These are phyloP conservation scores for Tetrahymena borealis DNA, from an alignment of 73 alveolate genomes.

Conservation along the genomic window DNA sequence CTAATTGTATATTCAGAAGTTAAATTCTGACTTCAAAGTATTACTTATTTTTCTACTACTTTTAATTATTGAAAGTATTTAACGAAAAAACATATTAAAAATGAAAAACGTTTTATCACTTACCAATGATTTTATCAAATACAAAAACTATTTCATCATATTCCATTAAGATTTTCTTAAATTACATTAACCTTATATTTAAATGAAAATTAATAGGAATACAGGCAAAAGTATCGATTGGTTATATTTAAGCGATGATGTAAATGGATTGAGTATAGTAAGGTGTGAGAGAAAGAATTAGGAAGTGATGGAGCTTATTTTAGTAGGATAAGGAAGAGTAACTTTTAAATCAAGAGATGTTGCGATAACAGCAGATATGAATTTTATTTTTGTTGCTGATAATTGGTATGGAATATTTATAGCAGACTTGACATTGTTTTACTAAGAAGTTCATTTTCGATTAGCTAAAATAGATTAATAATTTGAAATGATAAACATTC, in stretches of 20 bases:
- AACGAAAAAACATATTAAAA: too few relatives aligned
- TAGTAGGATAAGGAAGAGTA: not conserved
- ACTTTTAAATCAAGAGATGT: not conserved
- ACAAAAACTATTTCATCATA: too few relatives aligned
- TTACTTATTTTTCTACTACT: not conserved
- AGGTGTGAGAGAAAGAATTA: not conserved
- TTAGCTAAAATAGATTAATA: not conserved
- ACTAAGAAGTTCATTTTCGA: not conserved
- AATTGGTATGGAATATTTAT: not conserved
- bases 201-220: not conserved
- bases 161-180: not conserved
- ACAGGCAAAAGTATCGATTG: not conserved
- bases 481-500: not conserved
- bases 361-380: not conserved
- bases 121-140: too few relatives aligned
- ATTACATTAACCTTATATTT: not conserved
- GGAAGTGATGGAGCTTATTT: not conserved
- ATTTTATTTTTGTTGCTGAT: not conserved
- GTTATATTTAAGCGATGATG: not conserved
- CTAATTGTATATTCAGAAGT: not conserved
- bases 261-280: not conserved
- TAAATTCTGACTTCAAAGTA: not conserved
- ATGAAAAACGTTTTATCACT: too few relatives aligned
- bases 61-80: not conserved
- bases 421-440: not conserved